Evolutionary conservation across 306 rosid genomes (phyloP), one percentile per base, ranked within the genome.

Genomic region (Fragaria vesca): DNA sequence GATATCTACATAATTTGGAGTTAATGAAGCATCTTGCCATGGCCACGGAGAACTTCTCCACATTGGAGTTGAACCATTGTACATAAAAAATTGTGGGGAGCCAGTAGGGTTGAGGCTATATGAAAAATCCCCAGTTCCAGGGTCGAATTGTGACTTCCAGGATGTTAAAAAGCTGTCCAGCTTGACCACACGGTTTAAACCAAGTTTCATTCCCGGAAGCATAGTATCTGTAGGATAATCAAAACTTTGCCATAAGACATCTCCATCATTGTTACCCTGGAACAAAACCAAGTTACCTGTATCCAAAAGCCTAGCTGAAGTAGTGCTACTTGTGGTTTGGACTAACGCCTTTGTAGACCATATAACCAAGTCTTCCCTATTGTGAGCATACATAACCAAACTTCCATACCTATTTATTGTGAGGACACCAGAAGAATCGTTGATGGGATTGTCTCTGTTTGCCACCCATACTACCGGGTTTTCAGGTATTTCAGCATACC

Each of bases 391-490:
- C 15, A 48, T 4, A 13, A 20, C 62, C 26, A 57, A 26, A 4
- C 18, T 6, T 38, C 80, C 80, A 0, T 76, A 43, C 2, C 67
- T 38, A 73, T 66, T 67, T 16, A 67, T 38, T 0, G 66, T 38
- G 24, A 76, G 66, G 8, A 66, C n/a, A 6, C 80, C 80, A 4
- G 80, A 66, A 40, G 32, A 66, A 24, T 73, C 81, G 2, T 79
- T 72, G 71, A 86, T 48, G 5, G 87, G 87, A 43, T 0, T 57
- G 26, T 57, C 30, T 57, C 63, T 57, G 63, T 57, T 57, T 9
- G 63, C 32, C 30, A 57, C 63, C 94, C 94, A 90, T 21, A 90
- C 94, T 3, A 83, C 75, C 18, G 86, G 74, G 48, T 73, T 18
- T 5, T 32, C 12, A 9, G 63, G 18, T 21, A 52, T 21, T 5